Conservation (phyloP, 371 early-diverging fungal species). For the Chytridium lagenaria region DNA sequence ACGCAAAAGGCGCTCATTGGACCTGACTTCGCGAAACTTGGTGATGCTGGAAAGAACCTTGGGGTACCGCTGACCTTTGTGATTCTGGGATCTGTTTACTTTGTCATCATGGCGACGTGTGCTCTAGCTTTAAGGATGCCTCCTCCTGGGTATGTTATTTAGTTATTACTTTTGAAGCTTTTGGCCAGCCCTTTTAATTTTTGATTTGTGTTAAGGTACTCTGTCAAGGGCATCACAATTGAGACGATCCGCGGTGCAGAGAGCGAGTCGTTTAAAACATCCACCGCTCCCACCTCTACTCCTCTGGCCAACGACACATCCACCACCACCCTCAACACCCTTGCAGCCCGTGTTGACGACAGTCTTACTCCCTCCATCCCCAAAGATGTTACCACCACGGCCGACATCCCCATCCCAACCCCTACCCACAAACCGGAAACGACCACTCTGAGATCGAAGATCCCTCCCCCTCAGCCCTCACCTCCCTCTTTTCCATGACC, state of each 20-base stretch:
- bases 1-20: constrained; percentile 62
- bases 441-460: too few species aligned
- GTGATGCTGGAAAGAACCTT: constrained; percentile 34
- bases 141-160: constrained; percentile 59
- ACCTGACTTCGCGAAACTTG: constrained; percentile 33
- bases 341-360: too few species aligned
- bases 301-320: not conserved
- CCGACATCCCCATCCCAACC: too few species aligned
- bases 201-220: constrained; percentile 36
- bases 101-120: constrained; percentile 57
- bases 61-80: constrained; percentile 64
- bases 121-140: constrained; percentile 66
- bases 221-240: constrained; percentile 61
- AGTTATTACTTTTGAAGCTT: not conserved
- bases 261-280: not conserved
- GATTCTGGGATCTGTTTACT: constrained; percentile 60
- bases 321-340: constrained; percentile 8
- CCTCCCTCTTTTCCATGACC: constrained; percentile 44
- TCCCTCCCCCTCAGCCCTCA: too few species aligned
- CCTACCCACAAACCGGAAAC: too few species aligned
- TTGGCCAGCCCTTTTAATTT: too few species aligned
- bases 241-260: constrained; percentile 56
- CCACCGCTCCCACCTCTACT: not conserved
- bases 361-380: too few species aligned
- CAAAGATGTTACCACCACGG: too few species aligned